Base-by-base conservation (phyloP, 129 eudicot genomes). In the Escallonia rubra region DNA sequence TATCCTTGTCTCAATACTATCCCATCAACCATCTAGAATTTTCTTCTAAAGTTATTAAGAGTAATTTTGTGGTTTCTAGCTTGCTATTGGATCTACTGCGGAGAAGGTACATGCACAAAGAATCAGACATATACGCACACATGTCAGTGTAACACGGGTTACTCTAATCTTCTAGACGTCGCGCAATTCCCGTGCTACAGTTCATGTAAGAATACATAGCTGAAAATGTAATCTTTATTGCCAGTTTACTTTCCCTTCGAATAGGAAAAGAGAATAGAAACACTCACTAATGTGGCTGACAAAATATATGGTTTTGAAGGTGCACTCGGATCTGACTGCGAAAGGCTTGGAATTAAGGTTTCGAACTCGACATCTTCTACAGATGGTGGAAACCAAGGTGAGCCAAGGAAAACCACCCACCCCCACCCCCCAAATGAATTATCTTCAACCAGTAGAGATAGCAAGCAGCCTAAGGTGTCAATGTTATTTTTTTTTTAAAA, bases 11-110 rank as follows among this genome's bases (percentile, higher is more conserved):
- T 4, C 34, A 23, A 23, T 23, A 23, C 1, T 1, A 23, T 1
- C 34, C 34, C 34, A 23, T 23, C n/a, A 46, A 8, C 4, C 43
- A 46, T 46, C 16, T 11, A 50, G 12, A 57, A 0, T 10, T 55
- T 61, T 9, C 43, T 34, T 13, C 42, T 63, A 23, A 23, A 23
- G 34, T 34, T 8, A 57, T n/a, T 7, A 47, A 46, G 46, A 54
- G n/a, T 64, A 15, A 6, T 4, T 34, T 45, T 48, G 46, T 14
- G 10, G 48, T 54, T 41, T 75, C 56, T 70, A 91, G 97, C 97
- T 72, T 91, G 97, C 80, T 76, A 85, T 63, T 88, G 91, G 90
- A 46, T 78, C 55, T 91, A 91, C 64, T 91, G 97, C 69, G 97
- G 97, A 57, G 85, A 83, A 81, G 97, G 97, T 16, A 88, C 76